These are phyloP conservation scores for Dictyostelium intermedium DNA, from an alignment of 78 protist species.

Conservation along the genomic window DNA sequence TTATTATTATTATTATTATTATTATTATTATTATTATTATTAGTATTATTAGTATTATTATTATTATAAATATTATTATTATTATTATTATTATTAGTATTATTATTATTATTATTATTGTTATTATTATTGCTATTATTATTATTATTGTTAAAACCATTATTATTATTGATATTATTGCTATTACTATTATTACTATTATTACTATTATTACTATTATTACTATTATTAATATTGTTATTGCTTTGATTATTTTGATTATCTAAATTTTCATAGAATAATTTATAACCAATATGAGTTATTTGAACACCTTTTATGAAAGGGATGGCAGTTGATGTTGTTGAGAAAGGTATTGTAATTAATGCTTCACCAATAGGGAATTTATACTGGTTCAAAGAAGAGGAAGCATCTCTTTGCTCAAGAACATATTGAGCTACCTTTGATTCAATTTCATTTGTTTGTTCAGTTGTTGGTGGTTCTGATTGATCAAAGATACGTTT, in stretches of 20 bases:
- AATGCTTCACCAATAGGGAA: slow-evolving; percentile 70
- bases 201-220: too few species aligned
- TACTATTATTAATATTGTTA: not conserved
- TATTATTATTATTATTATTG: not conserved
- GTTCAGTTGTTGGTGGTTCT: not conserved
- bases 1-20: too few species aligned
- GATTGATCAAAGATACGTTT: slow-evolving; percentile 36
- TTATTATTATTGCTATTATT: too few species aligned
- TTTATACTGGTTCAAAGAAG: not conserved
- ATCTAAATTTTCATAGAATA: not conserved
- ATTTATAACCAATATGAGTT: not conserved
- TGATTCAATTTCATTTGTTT: not conserved
- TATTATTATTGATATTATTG: not conserved
- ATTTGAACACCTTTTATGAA: slow-evolving; percentile 55
- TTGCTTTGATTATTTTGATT: not conserved
- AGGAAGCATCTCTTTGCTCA: not conserved
- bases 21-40: too few species aligned
- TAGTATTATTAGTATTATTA: too few species aligned
- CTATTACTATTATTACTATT: not conserved
- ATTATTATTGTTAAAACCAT: not conserved
- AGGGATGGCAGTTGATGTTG: slow-evolving; percentile 23
- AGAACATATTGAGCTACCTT: slow-evolving; percentile 14
- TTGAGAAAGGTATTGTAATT: not conserved
- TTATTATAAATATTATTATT: too few species aligned
- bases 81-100: not conserved